phyloP scores from a whole-genome alignment of 2,329 filamentous ascomycete species.

The Talaromyces sp. region DNA sequence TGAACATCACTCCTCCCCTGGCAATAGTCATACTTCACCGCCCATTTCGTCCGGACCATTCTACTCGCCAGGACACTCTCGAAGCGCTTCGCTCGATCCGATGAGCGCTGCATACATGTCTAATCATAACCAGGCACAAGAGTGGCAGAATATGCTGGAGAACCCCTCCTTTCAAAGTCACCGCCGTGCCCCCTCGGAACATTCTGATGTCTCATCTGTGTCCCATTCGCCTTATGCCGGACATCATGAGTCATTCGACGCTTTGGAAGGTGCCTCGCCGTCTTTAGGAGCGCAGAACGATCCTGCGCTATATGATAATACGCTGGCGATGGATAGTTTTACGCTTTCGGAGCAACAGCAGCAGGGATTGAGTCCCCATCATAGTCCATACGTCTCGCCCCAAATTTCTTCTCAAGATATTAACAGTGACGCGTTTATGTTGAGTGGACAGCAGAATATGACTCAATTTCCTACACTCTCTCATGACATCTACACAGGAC shows the following conservation, averaged over 20 bases:
- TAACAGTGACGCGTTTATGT: slow-evolving; percentile 41
- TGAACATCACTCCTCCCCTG: slow-evolving; percentile 51
- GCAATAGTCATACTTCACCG: slow-evolving; percentile 50
- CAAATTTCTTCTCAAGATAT: slow-evolving; percentile 73
- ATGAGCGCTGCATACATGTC: slow-evolving; percentile 59
- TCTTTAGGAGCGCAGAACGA: slow-evolving; percentile 73
- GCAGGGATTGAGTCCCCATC: slow-evolving; percentile 59
- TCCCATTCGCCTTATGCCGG: slow-evolving; percentile 79
- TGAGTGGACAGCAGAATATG: slow-evolving; percentile 48
- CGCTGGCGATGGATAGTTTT: slow-evolving; percentile 75
- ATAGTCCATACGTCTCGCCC: slow-evolving; percentile 72
- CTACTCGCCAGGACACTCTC: slow-evolving; percentile 56
- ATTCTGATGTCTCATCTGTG: slow-evolving; percentile 83
- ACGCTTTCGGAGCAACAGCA: slow-evolving; percentile 68
- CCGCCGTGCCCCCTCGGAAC: slow-evolving; percentile 82
- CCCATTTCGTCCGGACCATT: slow-evolving; percentile 51
- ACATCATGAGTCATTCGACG: slow-evolving; percentile 76
- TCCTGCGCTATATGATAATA: slow-evolving; percentile 70
- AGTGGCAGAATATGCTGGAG: slow-evolving; percentile 58
- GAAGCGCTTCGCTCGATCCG: slow-evolving; percentile 61
- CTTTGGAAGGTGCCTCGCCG: slow-evolving; percentile 73
- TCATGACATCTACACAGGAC: slow-evolving; percentile 50
- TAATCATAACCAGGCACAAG: slow-evolving; percentile 45
- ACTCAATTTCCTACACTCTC: slow-evolving; percentile 50
- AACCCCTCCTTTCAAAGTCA: slow-evolving; percentile 72